phyloP scores from a whole-genome alignment of 1,284 basidiomycete species.

The Inonotus hispidus region DNA sequence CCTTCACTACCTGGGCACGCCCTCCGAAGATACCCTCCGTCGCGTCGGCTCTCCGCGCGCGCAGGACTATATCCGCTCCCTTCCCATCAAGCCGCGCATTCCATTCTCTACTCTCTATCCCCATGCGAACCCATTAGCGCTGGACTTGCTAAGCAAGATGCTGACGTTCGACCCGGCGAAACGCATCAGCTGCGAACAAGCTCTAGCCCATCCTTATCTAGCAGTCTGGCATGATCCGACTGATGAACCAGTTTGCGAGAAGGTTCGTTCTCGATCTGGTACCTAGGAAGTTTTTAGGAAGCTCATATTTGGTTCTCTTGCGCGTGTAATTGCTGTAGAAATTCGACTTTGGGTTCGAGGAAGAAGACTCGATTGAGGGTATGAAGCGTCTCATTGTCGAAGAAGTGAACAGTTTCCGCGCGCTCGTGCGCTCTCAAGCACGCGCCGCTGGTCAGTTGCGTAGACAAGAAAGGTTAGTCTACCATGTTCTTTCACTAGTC shows the following conservation, averaged over 20 bases:
- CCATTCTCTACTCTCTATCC: conserved; percentile 91
- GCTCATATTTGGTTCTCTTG: neutral
- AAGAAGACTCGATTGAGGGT: conserved; percentile 93
- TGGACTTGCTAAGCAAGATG: conserved; percentile 89
- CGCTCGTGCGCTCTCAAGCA: conserved; percentile 78
- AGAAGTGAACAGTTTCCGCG: conserved; percentile 87
- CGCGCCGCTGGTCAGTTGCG: conserved; percentile 62
- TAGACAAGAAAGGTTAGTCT: conserved; percentile 62
- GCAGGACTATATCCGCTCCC: conserved; percentile 96
- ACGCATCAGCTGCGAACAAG: conserved; percentile 94
- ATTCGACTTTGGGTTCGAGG: conserved; percentile 98
- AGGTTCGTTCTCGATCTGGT: conserved; percentile 35
- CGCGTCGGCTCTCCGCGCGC: conserved; percentile 91
- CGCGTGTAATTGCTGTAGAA: conserved; percentile 43
- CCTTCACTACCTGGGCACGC: conserved; percentile 94
- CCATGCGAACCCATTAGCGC: conserved; percentile 87
- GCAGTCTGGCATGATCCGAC: conserved; percentile 94
- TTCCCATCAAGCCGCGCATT: conserved; percentile 94
- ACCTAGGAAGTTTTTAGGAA: conserved; percentile 19
- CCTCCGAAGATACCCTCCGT: conserved; percentile 92
- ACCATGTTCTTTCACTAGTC: too few species aligned
- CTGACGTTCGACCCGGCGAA: conserved; percentile 95
- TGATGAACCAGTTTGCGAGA: conserved; percentile 79
- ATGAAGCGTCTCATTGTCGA: conserved; percentile 96
- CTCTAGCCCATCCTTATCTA: conserved; percentile 91